Conservation (phyloP, 75 land plant species). For the Pinus albicaulis region DNA sequence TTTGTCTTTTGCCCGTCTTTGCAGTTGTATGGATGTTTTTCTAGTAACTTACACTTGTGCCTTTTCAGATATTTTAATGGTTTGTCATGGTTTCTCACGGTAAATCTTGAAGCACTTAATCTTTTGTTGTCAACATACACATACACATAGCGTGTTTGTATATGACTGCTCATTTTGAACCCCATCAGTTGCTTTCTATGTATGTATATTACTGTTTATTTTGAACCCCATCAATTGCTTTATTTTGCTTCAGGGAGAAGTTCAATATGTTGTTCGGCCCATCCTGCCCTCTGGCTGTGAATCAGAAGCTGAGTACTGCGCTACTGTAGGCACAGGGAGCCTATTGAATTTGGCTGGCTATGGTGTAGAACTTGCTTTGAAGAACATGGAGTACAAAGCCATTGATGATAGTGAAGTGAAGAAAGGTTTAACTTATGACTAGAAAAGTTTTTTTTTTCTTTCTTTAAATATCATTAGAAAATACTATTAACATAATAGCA, state of each 20-base stretch:
- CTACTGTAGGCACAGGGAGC: conserved; percentile 58
- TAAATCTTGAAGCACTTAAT: background rate
- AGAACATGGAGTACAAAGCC: conserved; percentile 99
- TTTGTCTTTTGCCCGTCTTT: too few species aligned
- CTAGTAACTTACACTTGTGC: background rate
- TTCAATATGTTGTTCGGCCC: conserved; percentile 81
- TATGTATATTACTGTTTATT: background rate
- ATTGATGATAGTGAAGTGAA: conserved; percentile 92
- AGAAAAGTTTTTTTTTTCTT: background rate
- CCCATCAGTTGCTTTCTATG: too few species aligned
- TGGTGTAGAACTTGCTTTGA: conserved; percentile 98
- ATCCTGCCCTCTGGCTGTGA: conserved; percentile 78
- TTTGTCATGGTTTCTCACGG: background rate
- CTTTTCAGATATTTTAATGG: background rate
- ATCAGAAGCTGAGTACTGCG: conserved; percentile 39
- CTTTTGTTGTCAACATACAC: background rate
- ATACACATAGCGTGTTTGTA: too few species aligned
- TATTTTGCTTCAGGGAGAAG: conserved; percentile 45
- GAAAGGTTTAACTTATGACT: conserved; percentile 52
- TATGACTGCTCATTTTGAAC: background rate
- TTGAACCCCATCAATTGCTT: background rate
- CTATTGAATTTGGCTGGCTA: conserved; percentile 82
- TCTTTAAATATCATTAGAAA: background rate
- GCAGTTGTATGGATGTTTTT: background rate
- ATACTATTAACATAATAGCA: background rate